Conservation (phyloP, 2,329 filamentous ascomycete species). For the Pezicula neosporulosa region DNA sequence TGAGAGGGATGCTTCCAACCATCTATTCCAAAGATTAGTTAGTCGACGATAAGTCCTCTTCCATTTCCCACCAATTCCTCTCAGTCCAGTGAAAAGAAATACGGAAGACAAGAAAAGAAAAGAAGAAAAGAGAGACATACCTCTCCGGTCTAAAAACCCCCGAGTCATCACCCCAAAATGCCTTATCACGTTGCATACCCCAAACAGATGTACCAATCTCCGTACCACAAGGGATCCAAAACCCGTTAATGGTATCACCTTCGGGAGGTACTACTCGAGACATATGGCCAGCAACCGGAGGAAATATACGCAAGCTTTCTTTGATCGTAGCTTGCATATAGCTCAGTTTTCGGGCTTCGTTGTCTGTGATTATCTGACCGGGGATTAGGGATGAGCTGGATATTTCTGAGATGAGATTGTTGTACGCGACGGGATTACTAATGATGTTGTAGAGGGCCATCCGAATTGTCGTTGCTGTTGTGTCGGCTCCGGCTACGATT, state of each 20-base stretch:
- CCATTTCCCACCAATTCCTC: too few relatives aligned
- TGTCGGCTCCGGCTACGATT: constrained; percentile 52
- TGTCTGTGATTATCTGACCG: constrained; percentile 20
- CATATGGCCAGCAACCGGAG: constrained; percentile 33
- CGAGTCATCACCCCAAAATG: constrained; percentile 33
- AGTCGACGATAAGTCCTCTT: not conserved
- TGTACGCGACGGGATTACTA: constrained; percentile 3
- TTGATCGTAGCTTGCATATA: constrained; percentile 48
- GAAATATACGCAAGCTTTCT: constrained; percentile 44
- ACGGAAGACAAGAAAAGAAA: too few relatives aligned
- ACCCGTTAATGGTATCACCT: constrained; percentile 13
- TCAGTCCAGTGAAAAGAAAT: too few relatives aligned
- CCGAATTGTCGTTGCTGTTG: constrained; percentile 49
- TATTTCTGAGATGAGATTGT: constrained; percentile 7
- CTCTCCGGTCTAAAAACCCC: constrained; percentile 43
- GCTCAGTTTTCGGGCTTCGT: constrained; percentile 35
- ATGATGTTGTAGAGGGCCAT: constrained; percentile 7
- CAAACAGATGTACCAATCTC: constrained; percentile 20
- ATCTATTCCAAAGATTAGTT: constrained; percentile 28
- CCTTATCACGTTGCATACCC: constrained; percentile 30
- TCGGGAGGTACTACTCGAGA: constrained; percentile 11
- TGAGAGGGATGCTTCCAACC: constrained; percentile 34
- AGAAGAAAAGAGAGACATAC: constrained; percentile 13
- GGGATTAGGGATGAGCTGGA: not conserved
- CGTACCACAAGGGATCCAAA: constrained; percentile 12